These are phyloP conservation scores for Penicillium dipodomyicola DNA, from an alignment of 495 filamentous ascomycete genomes.

Conservation along the genomic window DNA sequence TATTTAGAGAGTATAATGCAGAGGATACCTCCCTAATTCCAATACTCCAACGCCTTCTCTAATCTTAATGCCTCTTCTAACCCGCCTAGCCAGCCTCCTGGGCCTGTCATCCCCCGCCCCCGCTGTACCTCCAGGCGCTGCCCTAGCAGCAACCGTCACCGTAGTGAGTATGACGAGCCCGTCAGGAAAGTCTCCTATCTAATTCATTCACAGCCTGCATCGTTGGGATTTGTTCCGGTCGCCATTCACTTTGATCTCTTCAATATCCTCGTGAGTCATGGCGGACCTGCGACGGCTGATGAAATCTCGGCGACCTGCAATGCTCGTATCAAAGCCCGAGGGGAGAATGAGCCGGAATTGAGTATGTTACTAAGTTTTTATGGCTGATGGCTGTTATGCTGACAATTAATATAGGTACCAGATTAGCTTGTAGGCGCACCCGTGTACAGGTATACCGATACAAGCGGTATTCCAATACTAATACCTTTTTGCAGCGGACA, in stretches of 20 bases:
- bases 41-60: neutral
- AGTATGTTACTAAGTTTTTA: slow-evolving; percentile 17
- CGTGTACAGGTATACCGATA: neutral
- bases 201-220: slow-evolving; percentile 24
- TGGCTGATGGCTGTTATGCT: slow-evolving; percentile 7
- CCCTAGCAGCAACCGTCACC: slow-evolving; percentile 31
- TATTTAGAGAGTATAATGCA: neutral
- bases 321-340: slow-evolving; percentile 6
- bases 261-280: slow-evolving; percentile 23
- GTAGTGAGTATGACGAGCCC: slow-evolving; percentile 20
- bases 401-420: slow-evolving; percentile 15
- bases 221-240: slow-evolving; percentile 39
- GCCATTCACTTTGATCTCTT: slow-evolving; percentile 39
- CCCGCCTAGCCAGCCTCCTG: slow-evolving; percentile 16
- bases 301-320: slow-evolving; percentile 28
- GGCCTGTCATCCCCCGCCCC: slow-evolving; percentile 17
- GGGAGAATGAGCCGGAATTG: slow-evolving; percentile 17
- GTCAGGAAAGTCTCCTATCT: neutral
- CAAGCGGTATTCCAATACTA: slow-evolving; percentile 1
- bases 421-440: slow-evolving; percentile 24
- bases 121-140: slow-evolving; percentile 23
- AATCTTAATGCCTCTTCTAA: slow-evolving; percentile 24
- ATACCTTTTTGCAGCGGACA: slow-evolving; percentile 30
- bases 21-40: neutral
- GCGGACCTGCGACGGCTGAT: slow-evolving; percentile 23